Evolutionary conservation across 139 green algal genomes (phyloP), one percentile per base, ranked within the genome.

Genomic region (Limnomonas spitsbergensis): DNA sequence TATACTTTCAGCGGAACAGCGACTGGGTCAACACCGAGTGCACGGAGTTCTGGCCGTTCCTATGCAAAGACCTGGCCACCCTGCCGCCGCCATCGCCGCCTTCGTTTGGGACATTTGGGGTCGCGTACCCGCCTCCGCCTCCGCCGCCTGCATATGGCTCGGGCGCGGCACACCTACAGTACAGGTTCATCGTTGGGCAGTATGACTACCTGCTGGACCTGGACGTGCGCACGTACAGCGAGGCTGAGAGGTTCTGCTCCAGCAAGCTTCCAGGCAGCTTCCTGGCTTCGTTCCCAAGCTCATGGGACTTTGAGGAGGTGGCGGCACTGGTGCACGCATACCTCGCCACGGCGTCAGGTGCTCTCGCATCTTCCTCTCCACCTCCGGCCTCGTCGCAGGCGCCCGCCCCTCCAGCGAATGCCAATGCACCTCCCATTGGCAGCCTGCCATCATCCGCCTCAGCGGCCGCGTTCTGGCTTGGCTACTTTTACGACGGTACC

Each of bases 1-100:
- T 20, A 7, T 72, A 39, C 61, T 72, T 72, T 36, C 6, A 72
- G 61, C 61, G 61, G 9, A 20, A 7, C 26, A 34, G 29, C 29
- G 61, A 72, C 27, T 72, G 61, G 61, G 61, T 72, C 29, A 36
- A 72, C 29, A 36, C 24, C 61, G 29, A 72, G 6, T 72, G 61
- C 29, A 24, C 61, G 7, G 61, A 72, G 61, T 20, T 20, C 7
- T 72, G 61, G 61, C 61, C 61, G 26, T 72, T 72, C 24, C 27
- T 37, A 20, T 72, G 61, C 61, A 34, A 37, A 7, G 29, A 20
- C 7, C 27, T 39, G 26, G 29, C 61, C 61, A 39, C 26, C 27
- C 27, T 20, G 27, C 27, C 61, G 29, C 29, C 61, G 26, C 61
- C 61, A 24, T 37, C 61, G 6, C 61, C 61, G 24, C 27, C 61